These are phyloP conservation scores for Solanum habrochaites DNA, from an alignment of 257 asterid genomes.

Conservation along the genomic window DNA sequence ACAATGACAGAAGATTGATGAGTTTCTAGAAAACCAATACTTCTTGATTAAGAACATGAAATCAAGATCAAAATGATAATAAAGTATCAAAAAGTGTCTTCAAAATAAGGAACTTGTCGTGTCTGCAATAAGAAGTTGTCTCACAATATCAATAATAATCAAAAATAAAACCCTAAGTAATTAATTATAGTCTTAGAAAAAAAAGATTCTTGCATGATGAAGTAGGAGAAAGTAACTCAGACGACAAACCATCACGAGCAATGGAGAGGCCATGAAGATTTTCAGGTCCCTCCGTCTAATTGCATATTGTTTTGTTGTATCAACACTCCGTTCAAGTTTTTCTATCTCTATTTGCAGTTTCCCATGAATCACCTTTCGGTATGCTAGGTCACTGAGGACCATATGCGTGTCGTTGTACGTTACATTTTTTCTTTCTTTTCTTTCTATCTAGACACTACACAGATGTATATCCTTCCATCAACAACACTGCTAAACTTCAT, in stretches of 20 bases:
- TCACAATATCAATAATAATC: neutral
- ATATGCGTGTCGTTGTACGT: neutral
- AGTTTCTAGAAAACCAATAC: neutral
- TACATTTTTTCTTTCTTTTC: neutral
- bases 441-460: neutral
- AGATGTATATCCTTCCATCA: neutral
- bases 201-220: neutral
- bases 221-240: neutral
- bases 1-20: too few species aligned
- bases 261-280: neutral
- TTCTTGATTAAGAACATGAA: neutral
- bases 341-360: neutral
- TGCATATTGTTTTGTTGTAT: too few species aligned
- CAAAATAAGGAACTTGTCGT: neutral
- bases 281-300: too few species aligned
- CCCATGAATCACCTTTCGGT: neutral
- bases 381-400: neutral
- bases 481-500: neutral
- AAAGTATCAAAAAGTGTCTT: too few species aligned
- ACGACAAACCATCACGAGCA: neutral
- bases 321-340: neutral
- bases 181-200: neutral
- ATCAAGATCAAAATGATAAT: neutral
- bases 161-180: neutral
- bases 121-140: neutral